Base-by-base conservation (phyloP, 208 protist genomes). In the Trypanosoma scelopori region DNA sequence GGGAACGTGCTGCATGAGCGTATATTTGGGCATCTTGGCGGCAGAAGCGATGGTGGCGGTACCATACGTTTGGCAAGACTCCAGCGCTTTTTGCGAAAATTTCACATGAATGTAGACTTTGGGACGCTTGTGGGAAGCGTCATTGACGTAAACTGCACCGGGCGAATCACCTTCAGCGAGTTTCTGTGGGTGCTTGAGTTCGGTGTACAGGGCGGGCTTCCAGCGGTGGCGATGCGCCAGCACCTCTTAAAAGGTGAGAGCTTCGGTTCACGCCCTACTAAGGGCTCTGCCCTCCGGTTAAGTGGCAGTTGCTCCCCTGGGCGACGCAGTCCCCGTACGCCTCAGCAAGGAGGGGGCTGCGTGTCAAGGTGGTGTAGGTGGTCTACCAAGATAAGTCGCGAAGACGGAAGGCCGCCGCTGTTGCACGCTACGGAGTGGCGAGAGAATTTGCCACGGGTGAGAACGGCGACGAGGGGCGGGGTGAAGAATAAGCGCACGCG, bases 111-210 rank as follows among this genome's bases (percentile, higher is more conserved):
- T 23, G 59, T 69, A 4, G 52, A 76, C 56, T 59, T 84, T 41
- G 51, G 52, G 9, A 46, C 52, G 11, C 74, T 62, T 55, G 63
- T 76, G 18, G 79, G 71, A 0, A 27, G 59, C 43, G 56, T 62
- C 42, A 65, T 81, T 37, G 79, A 85, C 51, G 25, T 45, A 15
- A 23, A 35, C 5, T 55, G 68, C 16, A 63, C 49, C 12, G 79
- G 79, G 2, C 55, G 56, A 11, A 65, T 85, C 39, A 78, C 46
- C 18, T 58, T 55, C 18, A 27, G 32, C 15, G 79, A 85, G 55
- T 85, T 85, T 62, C 45, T 65, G 6, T 85, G 79, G 79, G 39
- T 85, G 4, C 35, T 76, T 5, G 61, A 76, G 47, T 49, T 25
- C 18, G 63, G 62, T 55, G 45, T 72, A 66, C 43, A 55, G 35